These are phyloP conservation scores for Aurantiochytrium sp. DNA, from an alignment of 108 stramenopile genomes.

Conservation along the genomic window DNA sequence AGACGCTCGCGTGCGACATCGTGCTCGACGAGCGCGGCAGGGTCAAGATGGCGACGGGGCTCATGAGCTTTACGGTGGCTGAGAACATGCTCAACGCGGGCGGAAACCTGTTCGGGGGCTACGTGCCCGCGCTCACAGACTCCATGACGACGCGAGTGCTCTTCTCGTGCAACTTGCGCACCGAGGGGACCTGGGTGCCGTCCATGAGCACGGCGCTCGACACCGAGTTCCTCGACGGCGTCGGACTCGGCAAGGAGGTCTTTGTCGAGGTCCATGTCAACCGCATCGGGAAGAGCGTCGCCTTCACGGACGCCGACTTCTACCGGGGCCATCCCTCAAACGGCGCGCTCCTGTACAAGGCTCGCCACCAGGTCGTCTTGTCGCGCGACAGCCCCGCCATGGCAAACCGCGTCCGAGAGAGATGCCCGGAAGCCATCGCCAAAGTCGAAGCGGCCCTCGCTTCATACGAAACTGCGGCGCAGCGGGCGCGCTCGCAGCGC, in stretches of 20 bases:
- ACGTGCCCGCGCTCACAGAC: background rate
- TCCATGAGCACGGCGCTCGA: background rate
- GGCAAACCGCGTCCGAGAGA: background rate
- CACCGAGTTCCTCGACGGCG: background rate
- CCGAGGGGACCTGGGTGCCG: background rate
- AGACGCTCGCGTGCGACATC: background rate
- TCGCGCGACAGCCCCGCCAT: background rate
- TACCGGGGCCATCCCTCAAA: background rate
- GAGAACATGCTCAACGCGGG: background rate
- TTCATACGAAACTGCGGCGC: background rate
- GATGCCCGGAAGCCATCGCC: background rate
- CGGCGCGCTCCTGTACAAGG: background rate
- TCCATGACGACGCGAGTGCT: background rate
- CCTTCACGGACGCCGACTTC: background rate
- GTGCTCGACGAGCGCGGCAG: background rate
- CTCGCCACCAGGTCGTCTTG: background rate
- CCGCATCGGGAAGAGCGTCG: background rate
- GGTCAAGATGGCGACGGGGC: background rate
- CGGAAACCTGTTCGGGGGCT: background rate
- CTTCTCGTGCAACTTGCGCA: background rate
- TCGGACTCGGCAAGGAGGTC: background rate
- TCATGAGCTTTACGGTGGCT: background rate
- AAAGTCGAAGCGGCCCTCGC: background rate
- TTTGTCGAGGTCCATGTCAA: background rate
- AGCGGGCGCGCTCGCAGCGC: background rate